phyloP scores from a whole-genome alignment of 768 basidiomycete genomes.

The Leccinum boreale region DNA sequence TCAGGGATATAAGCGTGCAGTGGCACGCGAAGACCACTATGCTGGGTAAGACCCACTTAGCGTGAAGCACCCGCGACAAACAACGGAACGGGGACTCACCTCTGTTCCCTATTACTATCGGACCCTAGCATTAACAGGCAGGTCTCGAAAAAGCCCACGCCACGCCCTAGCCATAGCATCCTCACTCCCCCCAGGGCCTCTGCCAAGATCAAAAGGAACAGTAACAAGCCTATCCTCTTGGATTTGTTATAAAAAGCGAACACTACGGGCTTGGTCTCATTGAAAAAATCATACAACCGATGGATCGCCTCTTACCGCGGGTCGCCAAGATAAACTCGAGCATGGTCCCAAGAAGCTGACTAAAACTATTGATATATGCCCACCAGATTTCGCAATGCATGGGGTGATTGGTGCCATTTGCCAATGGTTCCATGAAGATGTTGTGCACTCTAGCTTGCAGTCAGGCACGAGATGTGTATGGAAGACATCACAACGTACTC shows the following conservation, averaged over 20 bases:
- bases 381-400: conserved; percentile 11
- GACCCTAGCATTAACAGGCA: neutral
- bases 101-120: neutral
- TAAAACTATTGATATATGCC: neutral
- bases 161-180: neutral
- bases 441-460: conserved; percentile 15
- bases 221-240: conserved; percentile 5
- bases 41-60: neutral
- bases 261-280: conserved; percentile 7
- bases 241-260: conserved; percentile 21
- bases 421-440: conserved; percentile 1
- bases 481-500: neutral
- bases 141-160: neutral
- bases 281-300: neutral
- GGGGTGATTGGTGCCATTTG: conserved; percentile 8
- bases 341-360: conserved; percentile 8
- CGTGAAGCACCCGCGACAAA: neutral
- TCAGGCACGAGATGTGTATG: neutral
- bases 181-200: neutral
- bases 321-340: conserved; percentile 18
- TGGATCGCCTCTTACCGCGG: conserved; percentile 8
- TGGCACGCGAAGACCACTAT: conserved; percentile 1
- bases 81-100: neutral
- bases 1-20: conserved; percentile 14
- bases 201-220: conserved; percentile 3